These are phyloP conservation scores for Leccinum pellstonianum DNA, from an alignment of 768 basidiomycete species.

Conservation along the genomic window DNA sequence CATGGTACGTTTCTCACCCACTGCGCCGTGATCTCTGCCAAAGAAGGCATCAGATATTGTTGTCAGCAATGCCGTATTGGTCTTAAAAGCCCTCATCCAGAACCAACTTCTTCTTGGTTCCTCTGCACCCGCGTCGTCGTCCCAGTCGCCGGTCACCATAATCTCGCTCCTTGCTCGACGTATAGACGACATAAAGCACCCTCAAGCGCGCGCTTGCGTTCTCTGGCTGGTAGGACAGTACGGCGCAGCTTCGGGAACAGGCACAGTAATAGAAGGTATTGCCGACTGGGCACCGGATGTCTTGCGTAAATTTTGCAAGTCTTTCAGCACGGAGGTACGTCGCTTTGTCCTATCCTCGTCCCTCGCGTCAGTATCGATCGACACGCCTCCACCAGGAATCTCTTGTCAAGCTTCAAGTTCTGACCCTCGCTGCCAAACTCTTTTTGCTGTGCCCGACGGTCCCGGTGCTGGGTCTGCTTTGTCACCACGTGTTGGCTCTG, in stretches of 20 bases:
- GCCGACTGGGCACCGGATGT: conserved; percentile 88
- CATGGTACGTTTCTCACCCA: conserved; percentile 50
- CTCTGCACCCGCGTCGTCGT: conserved; percentile 27
- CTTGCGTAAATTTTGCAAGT: conserved; percentile 72
- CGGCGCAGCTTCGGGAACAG: conserved; percentile 42
- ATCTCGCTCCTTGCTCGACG: conserved; percentile 76
- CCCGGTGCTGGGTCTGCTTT: conserved; percentile 50
- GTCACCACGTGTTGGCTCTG: conserved; percentile 73
- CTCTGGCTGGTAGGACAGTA: conserved; percentile 95
- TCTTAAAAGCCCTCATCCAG: conserved; percentile 83
- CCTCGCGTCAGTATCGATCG: neutral
- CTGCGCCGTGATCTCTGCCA: neutral
- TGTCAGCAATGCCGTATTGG: conserved; percentile 78
- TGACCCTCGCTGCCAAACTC: conserved; percentile 87
- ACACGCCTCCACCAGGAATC: conserved; percentile 41
- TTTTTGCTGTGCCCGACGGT: conserved; percentile 63
- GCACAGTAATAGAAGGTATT: conserved; percentile 51
- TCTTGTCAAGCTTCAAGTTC: conserved; percentile 76
- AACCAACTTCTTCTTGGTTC: conserved; percentile 47
- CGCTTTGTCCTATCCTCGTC: conserved; percentile 1
- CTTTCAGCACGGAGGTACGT: conserved; percentile 67
- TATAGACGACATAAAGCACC: conserved; percentile 77
- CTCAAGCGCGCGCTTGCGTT: conserved; percentile 82
- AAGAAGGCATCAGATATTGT: conserved; percentile 55
- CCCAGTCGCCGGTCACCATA: conserved; percentile 54